Evolutionary conservation across 345 rosid genomes (phyloP), one percentile per base, ranked within the genome.

Genomic region (Fremontodendron californicum): DNA sequence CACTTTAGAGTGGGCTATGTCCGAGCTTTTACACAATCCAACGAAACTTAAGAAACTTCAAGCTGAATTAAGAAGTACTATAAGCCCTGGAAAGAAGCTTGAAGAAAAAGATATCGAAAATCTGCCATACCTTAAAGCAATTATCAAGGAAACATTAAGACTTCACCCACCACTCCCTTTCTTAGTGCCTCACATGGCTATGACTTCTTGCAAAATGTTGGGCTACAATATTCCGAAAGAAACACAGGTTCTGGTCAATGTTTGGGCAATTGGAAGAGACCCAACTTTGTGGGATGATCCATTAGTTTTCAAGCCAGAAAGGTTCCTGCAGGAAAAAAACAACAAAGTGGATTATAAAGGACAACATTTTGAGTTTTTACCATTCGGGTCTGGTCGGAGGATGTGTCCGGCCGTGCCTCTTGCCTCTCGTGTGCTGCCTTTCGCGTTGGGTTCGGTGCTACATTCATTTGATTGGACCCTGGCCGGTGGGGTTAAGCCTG

Each of bases 1-100:
- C 86, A 92, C 96, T 1, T 79, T 94, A 63, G 97, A 92, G 78
- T 94, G 98, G 98, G 94, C 98, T 54, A 85, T 94, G 89, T 87
- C 96, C 0, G 98, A 92, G 75, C 96, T 94, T 18, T 80, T 92
- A 16, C 88, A 70, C 68, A 86, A 90, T 57, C 94, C 92, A 68
- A 71, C 45, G 46, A 45, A 48, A 3, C 78, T 92, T 15, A 23
- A 65, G 33, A 88, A 82, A 77, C 87, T 85, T 68, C 98, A 92
- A 75, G 71, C 79, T 1, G 95, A 92, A 80, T 75, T 94, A 5
- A 82, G 93, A 78, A 85, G 27, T 54, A 74, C 54, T 33, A 60
- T 87, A 16, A 75, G 83, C 5, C 63, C 82, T 0, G 66, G 73
- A 73, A 75, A 84, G 19, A 89, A 84, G 71, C 81, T 92, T 6